phyloP scores from a whole-genome alignment of 345 rosid genomes.

The Dovyalis caffra region DNA sequence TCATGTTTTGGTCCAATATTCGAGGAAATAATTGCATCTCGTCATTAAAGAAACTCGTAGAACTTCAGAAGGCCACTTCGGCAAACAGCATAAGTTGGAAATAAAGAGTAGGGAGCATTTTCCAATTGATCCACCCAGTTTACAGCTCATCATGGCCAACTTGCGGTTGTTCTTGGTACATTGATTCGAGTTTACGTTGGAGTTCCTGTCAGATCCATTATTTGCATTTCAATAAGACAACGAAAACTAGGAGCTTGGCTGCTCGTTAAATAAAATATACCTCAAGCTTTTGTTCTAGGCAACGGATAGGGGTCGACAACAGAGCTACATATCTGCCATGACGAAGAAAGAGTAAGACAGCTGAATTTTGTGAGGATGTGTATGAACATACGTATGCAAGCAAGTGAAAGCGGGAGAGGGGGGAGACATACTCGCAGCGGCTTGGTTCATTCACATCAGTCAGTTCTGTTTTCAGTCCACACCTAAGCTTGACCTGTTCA shows the following conservation, averaged over 20 bases:
- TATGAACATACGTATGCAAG: background rate
- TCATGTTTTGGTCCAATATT: background rate
- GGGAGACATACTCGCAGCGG: conserved; percentile 82
- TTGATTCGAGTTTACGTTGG: conserved; percentile 57
- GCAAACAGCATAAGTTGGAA: no score
- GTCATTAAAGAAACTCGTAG: background rate
- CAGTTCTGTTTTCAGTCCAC: conserved; percentile 80
- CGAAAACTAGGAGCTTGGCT: background rate
- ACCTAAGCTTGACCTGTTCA: conserved; percentile 73
- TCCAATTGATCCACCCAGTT: background rate
- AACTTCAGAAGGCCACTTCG: background rate
- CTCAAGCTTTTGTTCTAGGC: conserved; percentile 69
- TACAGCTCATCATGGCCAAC: conserved; percentile 71
- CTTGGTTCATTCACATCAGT: conserved; percentile 90
- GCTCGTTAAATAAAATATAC: conserved; percentile 28
- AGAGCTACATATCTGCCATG: conserved; percentile 64
- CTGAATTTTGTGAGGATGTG: background rate
- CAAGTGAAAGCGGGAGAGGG: background rate
- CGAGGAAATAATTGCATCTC: background rate
- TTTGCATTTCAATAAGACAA: background rate
- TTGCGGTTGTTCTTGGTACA: conserved; percentile 58
- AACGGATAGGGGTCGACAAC: conserved; percentile 68
- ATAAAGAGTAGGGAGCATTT: background rate
- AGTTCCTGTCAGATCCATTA: conserved; percentile 46
- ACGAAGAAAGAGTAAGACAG: conserved; percentile 11